These are phyloP conservation scores for Arthromyces matolae DNA, from an alignment of 768 basidiomycete species.

Conservation along the genomic window DNA sequence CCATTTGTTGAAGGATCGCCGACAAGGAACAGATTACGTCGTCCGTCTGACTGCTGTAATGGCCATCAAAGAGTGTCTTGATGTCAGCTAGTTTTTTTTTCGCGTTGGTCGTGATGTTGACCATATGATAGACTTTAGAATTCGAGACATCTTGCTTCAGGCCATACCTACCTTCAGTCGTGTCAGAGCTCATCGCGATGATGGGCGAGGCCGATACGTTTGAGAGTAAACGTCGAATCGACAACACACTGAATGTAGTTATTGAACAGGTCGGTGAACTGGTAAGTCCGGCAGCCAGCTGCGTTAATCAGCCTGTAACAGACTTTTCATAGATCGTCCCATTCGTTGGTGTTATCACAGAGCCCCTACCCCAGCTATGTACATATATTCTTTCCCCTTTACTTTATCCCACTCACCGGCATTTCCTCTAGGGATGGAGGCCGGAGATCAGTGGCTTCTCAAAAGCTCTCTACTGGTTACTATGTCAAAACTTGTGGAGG, in stretches of 20 bases:
- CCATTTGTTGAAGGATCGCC: slow-evolving; percentile 67
- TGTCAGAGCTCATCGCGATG: slow-evolving; percentile 66
- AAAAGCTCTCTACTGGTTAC: slow-evolving; percentile 68
- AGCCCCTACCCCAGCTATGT: slow-evolving; percentile 73
- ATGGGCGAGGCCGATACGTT: slow-evolving; percentile 70
- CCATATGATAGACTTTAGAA: slow-evolving; percentile 47
- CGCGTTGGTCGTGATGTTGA: neutral
- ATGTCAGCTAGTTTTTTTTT: slow-evolving; percentile 49
- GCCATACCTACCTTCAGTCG: slow-evolving; percentile 60
- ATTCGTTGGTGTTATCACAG: slow-evolving; percentile 54
- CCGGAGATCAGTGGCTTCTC: slow-evolving; percentile 67
- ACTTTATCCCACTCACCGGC: slow-evolving; percentile 3
- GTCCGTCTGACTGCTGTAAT: slow-evolving; percentile 83
- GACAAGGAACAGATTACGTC: slow-evolving; percentile 72
- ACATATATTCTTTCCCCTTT: slow-evolving; percentile 21
- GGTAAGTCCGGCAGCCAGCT: slow-evolving; percentile 24
- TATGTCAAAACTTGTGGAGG: slow-evolving; percentile 66
- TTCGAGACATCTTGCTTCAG: slow-evolving; percentile 63
- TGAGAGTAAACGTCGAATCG: slow-evolving; percentile 76
- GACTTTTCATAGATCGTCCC: slow-evolving; percentile 56
- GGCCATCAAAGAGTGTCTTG: slow-evolving; percentile 77
- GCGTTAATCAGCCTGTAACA: neutral
- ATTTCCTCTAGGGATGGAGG: slow-evolving; percentile 52
- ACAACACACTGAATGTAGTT: slow-evolving; percentile 61
- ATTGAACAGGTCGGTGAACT: slow-evolving; percentile 51